Conservation (phyloP, 1,284 basidiomycete species). For the Sporisorium sorghi region DNA sequence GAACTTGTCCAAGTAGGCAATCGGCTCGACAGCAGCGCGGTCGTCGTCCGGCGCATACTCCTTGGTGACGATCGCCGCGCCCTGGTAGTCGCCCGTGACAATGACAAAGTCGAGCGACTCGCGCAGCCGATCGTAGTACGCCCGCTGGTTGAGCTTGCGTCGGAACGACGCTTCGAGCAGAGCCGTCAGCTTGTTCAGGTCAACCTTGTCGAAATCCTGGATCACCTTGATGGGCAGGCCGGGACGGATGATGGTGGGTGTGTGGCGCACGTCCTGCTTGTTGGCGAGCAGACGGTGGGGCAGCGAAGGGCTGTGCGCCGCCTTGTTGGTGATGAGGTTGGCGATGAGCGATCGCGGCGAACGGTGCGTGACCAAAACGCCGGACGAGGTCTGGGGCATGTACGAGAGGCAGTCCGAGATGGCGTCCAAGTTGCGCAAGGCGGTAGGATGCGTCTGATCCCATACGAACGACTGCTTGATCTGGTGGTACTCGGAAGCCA, state of each 20-base stretch:
- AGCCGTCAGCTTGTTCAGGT: constrained; percentile 80
- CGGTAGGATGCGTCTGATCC: constrained; percentile 83
- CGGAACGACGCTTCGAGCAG: constrained; percentile 90
- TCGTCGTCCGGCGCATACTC: constrained; percentile 73
- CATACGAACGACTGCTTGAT: constrained; percentile 92
- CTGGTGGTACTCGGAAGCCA: constrained; percentile 86
- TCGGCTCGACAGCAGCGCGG: constrained; percentile 65
- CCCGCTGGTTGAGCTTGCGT: constrained; percentile 78
- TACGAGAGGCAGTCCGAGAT: constrained; percentile 87
- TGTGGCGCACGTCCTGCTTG: constrained; percentile 84
- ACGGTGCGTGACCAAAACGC: constrained; percentile 95
- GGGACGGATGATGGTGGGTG: constrained; percentile 90
- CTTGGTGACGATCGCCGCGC: constrained; percentile 92
- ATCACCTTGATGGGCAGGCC: constrained; percentile 88
- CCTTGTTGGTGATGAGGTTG: constrained; percentile 98
- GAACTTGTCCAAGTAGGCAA: constrained; percentile 98
- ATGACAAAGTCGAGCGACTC: constrained; percentile 88
- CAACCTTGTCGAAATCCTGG: constrained; percentile 76
- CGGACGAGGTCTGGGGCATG: constrained; percentile 93
- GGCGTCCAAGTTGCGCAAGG: constrained; percentile 87
- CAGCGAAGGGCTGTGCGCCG: constrained; percentile 91
- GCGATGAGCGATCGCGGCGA: constrained; percentile 94
- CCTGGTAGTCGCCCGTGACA: constrained; percentile 94
- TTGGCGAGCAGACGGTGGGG: constrained; percentile 91
- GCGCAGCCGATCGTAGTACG: constrained; percentile 84